phyloP scores from a whole-genome alignment of 495 filamentous ascomycete species.

The Aspergillus bridgeri region DNA sequence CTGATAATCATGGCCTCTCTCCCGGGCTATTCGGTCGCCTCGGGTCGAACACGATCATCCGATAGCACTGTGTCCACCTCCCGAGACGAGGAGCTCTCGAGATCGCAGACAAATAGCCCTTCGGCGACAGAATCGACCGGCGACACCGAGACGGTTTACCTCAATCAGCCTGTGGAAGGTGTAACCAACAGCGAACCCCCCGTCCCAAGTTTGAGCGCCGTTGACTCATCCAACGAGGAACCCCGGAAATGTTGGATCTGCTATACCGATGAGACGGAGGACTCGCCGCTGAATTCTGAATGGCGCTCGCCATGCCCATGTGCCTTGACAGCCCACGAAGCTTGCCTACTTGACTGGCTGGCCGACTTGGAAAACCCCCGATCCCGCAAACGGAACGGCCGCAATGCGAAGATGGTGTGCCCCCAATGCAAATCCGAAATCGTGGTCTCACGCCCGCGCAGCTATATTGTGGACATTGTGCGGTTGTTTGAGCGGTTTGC shows the following conservation, averaged over 20 bases:
- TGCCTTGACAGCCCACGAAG: constrained; percentile 83
- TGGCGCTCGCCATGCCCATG: constrained; percentile 91
- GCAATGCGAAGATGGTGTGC: constrained; percentile 62
- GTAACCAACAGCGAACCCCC: constrained; percentile 15
- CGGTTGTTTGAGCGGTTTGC: constrained; percentile 53
- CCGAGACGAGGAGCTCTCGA: constrained; percentile 15
- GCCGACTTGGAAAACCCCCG: constrained; percentile 70
- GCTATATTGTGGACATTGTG: constrained; percentile 59
- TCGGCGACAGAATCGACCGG: constrained; percentile 24
- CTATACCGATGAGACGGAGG: constrained; percentile 78
- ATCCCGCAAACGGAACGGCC: constrained; percentile 47
- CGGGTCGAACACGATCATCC: constrained; percentile 29
- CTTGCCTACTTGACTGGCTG: constrained; percentile 87
- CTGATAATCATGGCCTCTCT: constrained; percentile 37
- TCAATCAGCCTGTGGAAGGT: constrained; percentile 33
- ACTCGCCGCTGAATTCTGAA: constrained; percentile 57
- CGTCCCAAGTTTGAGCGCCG: constrained; percentile 12
- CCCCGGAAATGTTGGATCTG: constrained; percentile 90
- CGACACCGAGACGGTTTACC: constrained; percentile 40
- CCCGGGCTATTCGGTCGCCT: constrained; percentile 29
- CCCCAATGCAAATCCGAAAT: constrained; percentile 87
- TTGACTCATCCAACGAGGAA: constrained; percentile 30
- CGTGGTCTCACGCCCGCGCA: constrained; percentile 65
- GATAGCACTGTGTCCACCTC: constrained; percentile 27
- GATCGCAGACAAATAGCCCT: constrained; percentile 7